Base-by-base conservation (phyloP, 148 eudicot genomes). In the Silene uniflora region DNA sequence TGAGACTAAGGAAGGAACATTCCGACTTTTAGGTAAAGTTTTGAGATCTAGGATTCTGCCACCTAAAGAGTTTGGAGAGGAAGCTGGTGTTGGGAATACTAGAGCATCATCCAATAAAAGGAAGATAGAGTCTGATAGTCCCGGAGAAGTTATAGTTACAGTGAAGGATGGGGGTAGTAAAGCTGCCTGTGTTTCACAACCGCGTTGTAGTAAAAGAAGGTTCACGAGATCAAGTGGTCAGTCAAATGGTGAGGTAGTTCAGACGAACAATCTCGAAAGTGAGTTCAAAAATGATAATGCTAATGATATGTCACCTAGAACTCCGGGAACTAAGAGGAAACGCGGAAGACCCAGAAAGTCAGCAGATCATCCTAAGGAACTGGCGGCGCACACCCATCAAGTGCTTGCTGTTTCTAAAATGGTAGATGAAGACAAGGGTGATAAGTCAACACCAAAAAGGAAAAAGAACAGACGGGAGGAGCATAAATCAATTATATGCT, bases 31-130 rank as follows among this genome's bases (percentile, higher is more conserved):
- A 47, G 74, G 74, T 61, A 83, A 46, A 81, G 82, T 83, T 58
- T 73, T 85, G 76, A 73, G 88, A 19, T 78, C 88, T 68, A 75
- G 86, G 82, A 35, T 85, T 83, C 82, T 85, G 77, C 81, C 80
- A 7, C 59, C 69, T 39, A 79, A 55, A 60, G 44, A 49, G 29
- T 12, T 54, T n/a, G 83, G 71, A 42, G 78, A 72, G 75, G 77
- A 24, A 58, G 64, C 71, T 46, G 79, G 77, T 78, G 74, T 32
- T 13, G 75, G 58, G 39, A 49, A 39, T 12, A 19, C 4, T 1
- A 73, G 70, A 52, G 59, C 55, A 46, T 32, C 71, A 10, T 61
- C 19, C 7, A 65, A n/a, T 66, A 82, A 75, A 72, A 73, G 84
- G 68, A 81, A 80, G 84, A 78, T 52, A 64, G 86, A 17, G 23